A percentile compares a stretch with the other conserved stretches of the same genome.
Evolutionary conservation across 306 rosid species (phyloP).

Genomic region (Prunus kanzakura): DNA sequence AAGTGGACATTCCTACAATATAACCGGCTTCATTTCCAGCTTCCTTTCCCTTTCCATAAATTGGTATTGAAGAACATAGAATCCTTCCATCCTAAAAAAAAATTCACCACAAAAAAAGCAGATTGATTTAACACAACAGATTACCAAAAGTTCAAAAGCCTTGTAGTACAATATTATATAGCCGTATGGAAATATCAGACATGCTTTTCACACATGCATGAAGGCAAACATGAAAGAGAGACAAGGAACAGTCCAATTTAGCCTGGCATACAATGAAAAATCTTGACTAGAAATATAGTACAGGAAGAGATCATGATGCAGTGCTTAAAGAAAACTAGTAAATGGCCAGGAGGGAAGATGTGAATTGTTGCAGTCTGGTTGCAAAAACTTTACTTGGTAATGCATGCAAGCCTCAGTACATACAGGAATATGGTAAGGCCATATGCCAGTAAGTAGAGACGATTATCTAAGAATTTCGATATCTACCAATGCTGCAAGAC

Average conservation of each 20-base stretch:
- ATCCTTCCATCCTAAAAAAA: slow-evolving; percentile 58
- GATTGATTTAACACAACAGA: not conserved
- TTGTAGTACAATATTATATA: too few relatives aligned
- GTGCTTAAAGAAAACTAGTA: not conserved
- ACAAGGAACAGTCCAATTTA: not conserved
- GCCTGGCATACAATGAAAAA: not conserved
- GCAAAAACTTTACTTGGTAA: not conserved
- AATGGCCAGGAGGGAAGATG: not conserved
- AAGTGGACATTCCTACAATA: slow-evolving; percentile 81
- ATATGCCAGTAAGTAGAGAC: not conserved
- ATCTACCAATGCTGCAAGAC: not conserved
- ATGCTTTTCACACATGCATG: not conserved
- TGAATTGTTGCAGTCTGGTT: not conserved
- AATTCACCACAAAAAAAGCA: not conserved
- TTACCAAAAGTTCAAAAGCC: not conserved
- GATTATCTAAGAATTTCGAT: not conserved
- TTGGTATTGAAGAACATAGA: slow-evolving; percentile 65
- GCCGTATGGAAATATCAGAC: not conserved
- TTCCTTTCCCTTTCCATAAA: slow-evolving; percentile 65
- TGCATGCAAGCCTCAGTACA: not conserved
- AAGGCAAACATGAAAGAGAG: not conserved
- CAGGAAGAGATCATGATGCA: not conserved
- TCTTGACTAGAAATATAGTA: not conserved
- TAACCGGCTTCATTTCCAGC: slow-evolving; percentile 66
- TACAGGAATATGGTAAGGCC: not conserved